phyloP scores from a whole-genome alignment of 176 grass and related monocot genomes.

The Carex scoparia region DNA sequence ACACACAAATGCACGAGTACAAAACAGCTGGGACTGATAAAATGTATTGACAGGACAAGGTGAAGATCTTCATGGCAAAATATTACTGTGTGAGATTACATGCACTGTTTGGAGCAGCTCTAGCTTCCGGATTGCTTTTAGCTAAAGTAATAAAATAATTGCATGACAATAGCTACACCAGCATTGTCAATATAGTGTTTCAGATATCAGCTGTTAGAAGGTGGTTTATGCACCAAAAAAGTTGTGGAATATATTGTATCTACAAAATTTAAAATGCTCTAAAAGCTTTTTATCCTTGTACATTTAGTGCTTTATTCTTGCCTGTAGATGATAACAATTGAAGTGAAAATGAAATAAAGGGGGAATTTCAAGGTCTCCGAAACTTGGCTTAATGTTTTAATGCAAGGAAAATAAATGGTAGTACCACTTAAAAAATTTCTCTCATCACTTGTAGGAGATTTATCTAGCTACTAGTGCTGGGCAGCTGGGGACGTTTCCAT shows the following conservation, averaged over 20 bases:
- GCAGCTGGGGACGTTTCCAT: background rate
- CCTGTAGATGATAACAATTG: background rate
- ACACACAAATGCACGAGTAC: background rate
- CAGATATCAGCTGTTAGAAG: background rate
- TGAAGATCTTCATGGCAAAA: constrained; percentile 91
- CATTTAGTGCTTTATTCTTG: background rate
- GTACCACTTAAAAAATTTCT: background rate
- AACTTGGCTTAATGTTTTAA: background rate
- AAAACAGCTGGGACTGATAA: constrained; percentile 3
- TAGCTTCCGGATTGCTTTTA: constrained; percentile 65
- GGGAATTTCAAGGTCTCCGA: background rate
- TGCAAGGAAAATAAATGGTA: background rate
- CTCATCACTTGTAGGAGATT: background rate
- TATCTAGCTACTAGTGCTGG: no score
- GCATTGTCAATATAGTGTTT: background rate
- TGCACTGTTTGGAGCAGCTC: constrained; percentile 64
- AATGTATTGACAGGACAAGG: constrained; percentile 55
- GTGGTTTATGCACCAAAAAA: background rate
- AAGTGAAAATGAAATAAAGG: background rate
- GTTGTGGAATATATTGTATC: background rate
- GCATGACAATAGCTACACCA: background rate
- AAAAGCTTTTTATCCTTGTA: background rate
- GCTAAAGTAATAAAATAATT: constrained; percentile 27
- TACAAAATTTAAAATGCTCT: background rate
- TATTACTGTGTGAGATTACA: constrained; percentile 88